phyloP scores from a whole-genome alignment of 768 basidiomycete genomes.

The Leccinum barrowsii region DNA sequence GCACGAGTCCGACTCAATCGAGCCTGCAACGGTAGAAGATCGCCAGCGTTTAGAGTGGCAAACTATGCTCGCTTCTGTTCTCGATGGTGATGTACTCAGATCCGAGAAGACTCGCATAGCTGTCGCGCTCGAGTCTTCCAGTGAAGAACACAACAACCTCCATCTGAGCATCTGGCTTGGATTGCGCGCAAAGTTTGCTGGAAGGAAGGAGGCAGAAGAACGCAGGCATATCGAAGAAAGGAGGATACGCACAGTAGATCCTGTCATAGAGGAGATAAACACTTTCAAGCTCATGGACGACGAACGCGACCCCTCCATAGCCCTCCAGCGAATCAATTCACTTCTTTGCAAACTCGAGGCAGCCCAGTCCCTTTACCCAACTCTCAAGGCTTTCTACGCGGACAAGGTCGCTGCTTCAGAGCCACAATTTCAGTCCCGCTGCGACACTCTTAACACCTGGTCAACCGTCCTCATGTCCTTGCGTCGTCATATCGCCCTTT shows the following conservation, averaged over 20 bases:
- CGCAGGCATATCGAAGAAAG: slow-evolving; percentile 77
- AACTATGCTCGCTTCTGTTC: slow-evolving; percentile 88
- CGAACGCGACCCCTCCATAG: slow-evolving; percentile 36
- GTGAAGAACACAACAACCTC: slow-evolving; percentile 65
- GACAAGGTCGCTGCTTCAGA: slow-evolving; percentile 75
- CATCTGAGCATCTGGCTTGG: slow-evolving; percentile 84
- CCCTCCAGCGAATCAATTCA: slow-evolving; percentile 58
- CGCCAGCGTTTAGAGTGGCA: slow-evolving; percentile 92
- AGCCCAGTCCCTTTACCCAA: slow-evolving; percentile 85
- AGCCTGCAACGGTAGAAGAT: slow-evolving; percentile 70
- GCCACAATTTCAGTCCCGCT: slow-evolving; percentile 68
- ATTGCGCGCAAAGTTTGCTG: slow-evolving; percentile 82
- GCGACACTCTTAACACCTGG: slow-evolving; percentile 91
- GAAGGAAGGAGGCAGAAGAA: slow-evolving; percentile 79
- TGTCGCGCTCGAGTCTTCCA: slow-evolving; percentile 65
- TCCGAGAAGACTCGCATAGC: slow-evolving; percentile 94
- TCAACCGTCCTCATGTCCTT: slow-evolving; percentile 82
- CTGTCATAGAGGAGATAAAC: slow-evolving; percentile 79
- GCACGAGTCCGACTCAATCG: slow-evolving; percentile 59
- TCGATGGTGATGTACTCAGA: slow-evolving; percentile 91
- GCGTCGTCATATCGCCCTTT: slow-evolving; percentile 72
- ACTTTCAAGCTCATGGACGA: slow-evolving; percentile 60
- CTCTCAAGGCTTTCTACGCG: slow-evolving; percentile 69
- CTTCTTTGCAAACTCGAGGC: slow-evolving; percentile 75
- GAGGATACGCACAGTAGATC: slow-evolving; percentile 74